Percentiles rank a stretch among this genome's conserved stretches.
Evolutionary conservation across 805 yeast genomes (phyloP).

Genomic region (Kazachstania psychrophila): DNA sequence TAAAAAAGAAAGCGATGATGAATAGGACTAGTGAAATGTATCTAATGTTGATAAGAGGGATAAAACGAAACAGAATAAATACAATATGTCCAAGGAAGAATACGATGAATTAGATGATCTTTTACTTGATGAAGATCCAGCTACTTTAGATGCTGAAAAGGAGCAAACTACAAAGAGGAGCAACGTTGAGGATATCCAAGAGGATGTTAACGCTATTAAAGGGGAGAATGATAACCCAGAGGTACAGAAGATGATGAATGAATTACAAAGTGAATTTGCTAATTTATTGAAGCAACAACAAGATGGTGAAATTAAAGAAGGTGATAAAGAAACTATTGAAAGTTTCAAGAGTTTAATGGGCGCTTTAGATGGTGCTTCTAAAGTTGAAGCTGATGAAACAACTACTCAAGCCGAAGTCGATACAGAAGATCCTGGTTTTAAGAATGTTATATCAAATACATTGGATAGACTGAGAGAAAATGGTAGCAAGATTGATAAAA

Average conservation of each 20-base stretch:
- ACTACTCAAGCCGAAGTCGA: conserved; percentile 40
- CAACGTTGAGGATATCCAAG: conserved; percentile 24
- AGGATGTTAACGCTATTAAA: conserved; percentile 40
- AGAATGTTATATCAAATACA: conserved; percentile 70
- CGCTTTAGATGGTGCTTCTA: conserved; percentile 17
- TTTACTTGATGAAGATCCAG: conserved; percentile 50
- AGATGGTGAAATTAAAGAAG: neutral
- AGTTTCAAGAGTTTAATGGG: conserved; percentile 31
- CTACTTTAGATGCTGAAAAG: conserved; percentile 3
- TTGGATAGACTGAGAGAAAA: conserved; percentile 70
- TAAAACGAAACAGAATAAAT: too few species aligned
- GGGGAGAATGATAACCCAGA: conserved; percentile 42
- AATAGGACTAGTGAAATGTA: too few species aligned
- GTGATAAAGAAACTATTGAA: conserved; percentile 20
- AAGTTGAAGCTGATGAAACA: conserved; percentile 1
- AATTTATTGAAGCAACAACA: conserved; percentile 16
- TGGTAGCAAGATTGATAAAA: conserved; percentile 58
- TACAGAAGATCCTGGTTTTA: conserved; percentile 41
- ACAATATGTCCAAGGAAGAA: conserved; percentile 34
- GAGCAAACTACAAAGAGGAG: neutral
- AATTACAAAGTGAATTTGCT: conserved; percentile 21
- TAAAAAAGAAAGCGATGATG: too few species aligned
- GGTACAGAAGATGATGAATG: conserved; percentile 26
- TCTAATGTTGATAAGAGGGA: too few species aligned
- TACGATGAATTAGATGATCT: conserved; percentile 74